Conservation (phyloP, 2,329 filamentous ascomycete species). For the Paecilomyces formosus region DNA sequence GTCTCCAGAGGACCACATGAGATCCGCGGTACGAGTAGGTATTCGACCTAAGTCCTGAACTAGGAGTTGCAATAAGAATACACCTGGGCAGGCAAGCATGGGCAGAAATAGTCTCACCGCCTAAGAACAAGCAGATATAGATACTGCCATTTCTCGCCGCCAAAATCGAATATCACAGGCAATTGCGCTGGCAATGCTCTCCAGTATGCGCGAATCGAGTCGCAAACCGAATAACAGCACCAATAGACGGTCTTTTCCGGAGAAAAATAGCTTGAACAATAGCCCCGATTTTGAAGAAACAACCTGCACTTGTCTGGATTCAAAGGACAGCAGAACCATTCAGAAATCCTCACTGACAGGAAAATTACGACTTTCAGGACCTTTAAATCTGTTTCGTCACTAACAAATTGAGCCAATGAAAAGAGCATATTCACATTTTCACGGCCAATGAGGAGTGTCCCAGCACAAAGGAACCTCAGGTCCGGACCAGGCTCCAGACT, state of each 20-base stretch:
- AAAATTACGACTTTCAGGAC: not conserved
- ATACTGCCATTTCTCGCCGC: not conserved
- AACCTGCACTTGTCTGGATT: not conserved
- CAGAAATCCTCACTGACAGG: not conserved
- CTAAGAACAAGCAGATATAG: no score
- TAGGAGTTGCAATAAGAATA: no score
- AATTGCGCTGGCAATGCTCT: not conserved
- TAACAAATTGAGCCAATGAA: not conserved
- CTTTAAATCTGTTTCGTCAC: not conserved
- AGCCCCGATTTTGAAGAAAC: not conserved
- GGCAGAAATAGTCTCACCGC: no score
- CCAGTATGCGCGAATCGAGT: not conserved
- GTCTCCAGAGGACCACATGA: no score
- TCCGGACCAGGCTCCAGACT: not conserved
- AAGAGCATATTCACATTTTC: not conserved
- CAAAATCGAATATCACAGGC: not conserved
- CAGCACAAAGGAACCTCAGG: not conserved
- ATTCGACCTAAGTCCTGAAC: not conserved
- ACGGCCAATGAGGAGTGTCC: not conserved
- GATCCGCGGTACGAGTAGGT: not conserved
- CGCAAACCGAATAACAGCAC: not conserved
- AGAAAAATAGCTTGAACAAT: not conserved
- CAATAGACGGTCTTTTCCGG: not conserved
- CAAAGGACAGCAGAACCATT: not conserved
- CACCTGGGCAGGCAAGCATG: no score